Evolutionary conservation across 1,139 yeast species (phyloP).

Genomic region (Sugiyamaella sp.): DNA sequence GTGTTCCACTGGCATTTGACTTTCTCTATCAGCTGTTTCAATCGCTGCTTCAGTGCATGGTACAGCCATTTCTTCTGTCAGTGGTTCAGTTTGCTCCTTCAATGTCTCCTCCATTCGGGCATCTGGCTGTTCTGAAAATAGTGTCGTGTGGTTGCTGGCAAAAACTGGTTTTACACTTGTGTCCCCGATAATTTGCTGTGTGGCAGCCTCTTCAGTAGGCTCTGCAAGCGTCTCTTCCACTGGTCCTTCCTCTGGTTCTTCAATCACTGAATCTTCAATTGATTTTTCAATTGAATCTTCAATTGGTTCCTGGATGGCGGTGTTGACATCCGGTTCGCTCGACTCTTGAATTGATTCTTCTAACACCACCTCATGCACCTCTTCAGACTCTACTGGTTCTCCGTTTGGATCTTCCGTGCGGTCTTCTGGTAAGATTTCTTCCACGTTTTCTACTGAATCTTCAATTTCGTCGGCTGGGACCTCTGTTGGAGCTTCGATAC

Average conservation of each 20-base stretch:
- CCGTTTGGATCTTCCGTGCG: background rate
- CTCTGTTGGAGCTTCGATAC: conserved; percentile 1
- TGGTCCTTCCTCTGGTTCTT: conserved; percentile 3
- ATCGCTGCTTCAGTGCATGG: too few species aligned
- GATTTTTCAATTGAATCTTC: conserved; percentile 5
- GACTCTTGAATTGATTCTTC: conserved; percentile 19
- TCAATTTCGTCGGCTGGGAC: conserved; percentile 10
- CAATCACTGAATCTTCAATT: background rate
- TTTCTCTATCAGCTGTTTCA: too few species aligned
- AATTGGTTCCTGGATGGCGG: conserved; percentile 1
- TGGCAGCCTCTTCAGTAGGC: too few species aligned
- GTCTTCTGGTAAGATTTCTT: background rate
- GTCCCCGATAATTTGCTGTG: too few species aligned
- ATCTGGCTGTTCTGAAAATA: too few species aligned
- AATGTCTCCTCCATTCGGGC: too few species aligned
- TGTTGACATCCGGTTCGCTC: too few species aligned
- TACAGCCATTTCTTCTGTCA: too few species aligned
- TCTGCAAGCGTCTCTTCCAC: background rate
- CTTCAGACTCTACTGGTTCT: conserved; percentile 10
- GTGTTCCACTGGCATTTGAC: too few species aligned
- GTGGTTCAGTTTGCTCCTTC: conserved; percentile 1
- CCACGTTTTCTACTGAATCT: conserved; percentile 10
- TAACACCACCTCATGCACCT: conserved; percentile 13
- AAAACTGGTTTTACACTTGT: conserved; percentile 14
- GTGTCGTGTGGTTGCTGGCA: too few species aligned